Evolutionary conservation across 495 filamentous ascomycete species (phyloP), one percentile per base, ranked within the genome.

Genomic region (Aspergillus ostianus): DNA sequence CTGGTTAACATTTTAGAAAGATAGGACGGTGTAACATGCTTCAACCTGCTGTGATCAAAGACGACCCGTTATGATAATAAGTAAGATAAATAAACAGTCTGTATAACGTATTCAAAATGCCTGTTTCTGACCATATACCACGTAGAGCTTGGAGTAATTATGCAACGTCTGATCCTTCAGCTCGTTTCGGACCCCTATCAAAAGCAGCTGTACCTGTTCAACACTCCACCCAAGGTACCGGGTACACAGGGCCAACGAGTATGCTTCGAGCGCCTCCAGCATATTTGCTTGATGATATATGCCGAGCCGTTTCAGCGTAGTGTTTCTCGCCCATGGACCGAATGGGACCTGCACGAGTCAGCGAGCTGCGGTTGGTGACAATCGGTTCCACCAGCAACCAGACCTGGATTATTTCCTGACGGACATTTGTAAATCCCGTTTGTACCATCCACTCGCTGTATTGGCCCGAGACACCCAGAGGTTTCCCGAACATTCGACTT

Each of bases 401-500:
- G 20, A 56, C 53, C 63, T 75, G 65, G 29, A 69, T 70, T 23
- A 69, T 69, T 12, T 64, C 51, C n/a, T 64, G 55, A 20, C 44
- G 51, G 26, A 79, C 63, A 36, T 75, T 67, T 49, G 63, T 51
- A 48, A 81, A 80, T 0, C 75, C 77, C 0, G 74, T 65, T 6
- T 70, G 64, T 46, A 64, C 55, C 47, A 69, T 66, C 63, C 67
- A 65, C 23, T 57, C 26, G 49, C 74, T 70, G 57, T 70, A 71
- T 23, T 69, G 55, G 18, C 67, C 48, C n/a, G 67, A 56, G 27
- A 66, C 66, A 41, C 65, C 65, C 53, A 73, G 60, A 6, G 56
- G 60, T 47, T 70, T 72, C 17, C 73, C 74, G 46, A 73, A 64
- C 21, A 55, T 63, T 17, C 51, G 46, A 55, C 55, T 56, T 15